Evolutionary conservation across 2,329 filamentous ascomycete genomes (phyloP).

Genomic region (Aureobasidium lini): DNA sequence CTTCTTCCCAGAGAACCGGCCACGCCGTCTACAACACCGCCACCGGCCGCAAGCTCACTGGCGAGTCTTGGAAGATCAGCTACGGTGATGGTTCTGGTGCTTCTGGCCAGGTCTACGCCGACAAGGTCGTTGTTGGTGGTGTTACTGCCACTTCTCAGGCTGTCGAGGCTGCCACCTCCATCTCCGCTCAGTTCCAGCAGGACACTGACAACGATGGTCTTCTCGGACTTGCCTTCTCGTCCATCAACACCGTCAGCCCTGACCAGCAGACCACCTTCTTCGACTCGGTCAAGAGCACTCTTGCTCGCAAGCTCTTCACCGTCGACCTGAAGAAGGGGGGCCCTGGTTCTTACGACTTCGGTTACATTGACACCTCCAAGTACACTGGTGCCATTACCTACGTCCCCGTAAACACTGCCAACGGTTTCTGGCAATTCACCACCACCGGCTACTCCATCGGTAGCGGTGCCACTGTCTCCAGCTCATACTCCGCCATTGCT

Average conservation of each 20-base stretch:
- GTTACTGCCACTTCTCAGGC: constrained; percentile 55
- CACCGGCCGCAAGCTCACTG: constrained; percentile 39
- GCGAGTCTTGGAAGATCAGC: constrained; percentile 51
- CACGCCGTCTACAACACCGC: constrained; percentile 51
- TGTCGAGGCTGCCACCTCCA: constrained; percentile 55
- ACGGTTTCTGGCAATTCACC: constrained; percentile 58
- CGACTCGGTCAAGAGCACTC: constrained; percentile 47
- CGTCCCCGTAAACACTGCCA: constrained; percentile 46
- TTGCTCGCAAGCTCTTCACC: constrained; percentile 50
- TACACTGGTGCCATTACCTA: constrained; percentile 54
- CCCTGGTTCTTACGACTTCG: constrained; percentile 50
- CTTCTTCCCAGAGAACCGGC: constrained; percentile 42
- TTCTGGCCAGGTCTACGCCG: constrained; percentile 56
- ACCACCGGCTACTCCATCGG: constrained; percentile 51
- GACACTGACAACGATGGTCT: constrained; percentile 52
- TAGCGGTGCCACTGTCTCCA: constrained; percentile 30
- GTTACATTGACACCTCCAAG: constrained; percentile 51
- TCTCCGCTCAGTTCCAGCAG: constrained; percentile 47
- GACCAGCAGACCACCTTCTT: constrained; percentile 50
- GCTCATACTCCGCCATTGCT: constrained; percentile 49
- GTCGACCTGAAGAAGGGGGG: constrained; percentile 48
- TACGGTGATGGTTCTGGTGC: constrained; percentile 62
- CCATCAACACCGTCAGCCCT: constrained; percentile 51
- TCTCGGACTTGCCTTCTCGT: constrained; percentile 52
- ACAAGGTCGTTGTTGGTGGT: constrained; percentile 55